Conservation (phyloP, 192 early-diverging fungal species). For the Dissophora globulifera region DNA sequence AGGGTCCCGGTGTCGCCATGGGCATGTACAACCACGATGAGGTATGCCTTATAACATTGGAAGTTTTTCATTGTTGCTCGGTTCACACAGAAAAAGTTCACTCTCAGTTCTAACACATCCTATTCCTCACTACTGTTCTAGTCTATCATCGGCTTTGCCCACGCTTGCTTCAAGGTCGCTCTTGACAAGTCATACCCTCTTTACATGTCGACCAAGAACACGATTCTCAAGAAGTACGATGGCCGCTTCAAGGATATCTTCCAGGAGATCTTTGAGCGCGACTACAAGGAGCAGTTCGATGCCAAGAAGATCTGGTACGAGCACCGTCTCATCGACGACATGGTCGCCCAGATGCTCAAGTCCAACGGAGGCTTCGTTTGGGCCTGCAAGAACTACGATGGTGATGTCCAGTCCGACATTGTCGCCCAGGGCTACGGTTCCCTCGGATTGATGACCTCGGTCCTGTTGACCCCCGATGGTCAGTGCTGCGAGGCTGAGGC, state of each 20-base stretch:
- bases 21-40: slow-evolving; percentile 95
- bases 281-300: slow-evolving; percentile 87
- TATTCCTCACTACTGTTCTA: not conserved
- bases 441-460: slow-evolving; percentile 98
- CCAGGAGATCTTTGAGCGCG: slow-evolving; percentile 82
- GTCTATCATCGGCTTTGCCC: slow-evolving; percentile 92
- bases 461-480: slow-evolving; percentile 93
- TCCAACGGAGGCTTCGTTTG: slow-evolving; percentile 93
- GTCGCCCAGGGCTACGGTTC: slow-evolving; percentile 96
- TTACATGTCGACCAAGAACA: slow-evolving; percentile 97
- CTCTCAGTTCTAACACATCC: no score
- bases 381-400: slow-evolving; percentile 96
- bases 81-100: no score
- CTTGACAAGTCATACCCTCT: slow-evolving; percentile 92
- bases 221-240: slow-evolving; percentile 96
- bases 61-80: no score
- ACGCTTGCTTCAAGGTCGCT: slow-evolving; percentile 93
- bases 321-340: slow-evolving; percentile 98
- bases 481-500: slow-evolving; percentile 95
- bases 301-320: slow-evolving; percentile 95
- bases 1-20: slow-evolving; percentile 88
- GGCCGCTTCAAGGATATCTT: slow-evolving; percentile 99
- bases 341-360: slow-evolving; percentile 98
- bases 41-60: no score
- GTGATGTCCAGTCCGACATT: slow-evolving; percentile 96